These are phyloP conservation scores for Vicia villosa DNA, from an alignment of 306 rosid genomes.

Conservation along the genomic window DNA sequence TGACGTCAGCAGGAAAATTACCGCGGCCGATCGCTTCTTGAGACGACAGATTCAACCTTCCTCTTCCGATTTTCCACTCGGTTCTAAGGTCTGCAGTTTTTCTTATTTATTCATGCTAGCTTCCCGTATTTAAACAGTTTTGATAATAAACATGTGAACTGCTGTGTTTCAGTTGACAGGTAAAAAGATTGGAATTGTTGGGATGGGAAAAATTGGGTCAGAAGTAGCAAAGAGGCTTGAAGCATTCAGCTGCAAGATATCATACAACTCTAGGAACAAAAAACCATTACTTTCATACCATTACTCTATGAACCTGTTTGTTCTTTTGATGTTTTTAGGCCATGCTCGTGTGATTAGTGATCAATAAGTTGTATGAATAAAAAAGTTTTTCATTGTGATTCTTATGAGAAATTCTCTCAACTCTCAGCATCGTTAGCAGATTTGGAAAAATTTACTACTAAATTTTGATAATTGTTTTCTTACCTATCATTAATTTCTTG, in stretches of 20 bases:
- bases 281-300: constrained; percentile 42
- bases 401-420: too few species aligned
- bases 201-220: constrained; percentile 56
- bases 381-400: neutral
- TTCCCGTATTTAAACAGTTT: neutral
- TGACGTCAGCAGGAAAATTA: constrained; percentile 48
- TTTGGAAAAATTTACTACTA: too few species aligned
- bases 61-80: constrained; percentile 39
- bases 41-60: constrained; percentile 25
- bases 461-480: too few species aligned
- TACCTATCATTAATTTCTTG: too few species aligned
- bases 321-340: neutral
- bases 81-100: constrained; percentile 44
- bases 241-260: constrained; percentile 48
- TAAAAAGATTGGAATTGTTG: constrained; percentile 56
- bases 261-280: constrained; percentile 50
- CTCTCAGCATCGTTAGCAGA: too few species aligned
- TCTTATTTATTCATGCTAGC: too few species aligned
- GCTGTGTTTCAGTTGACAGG: constrained; percentile 45
- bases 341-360: neutral
- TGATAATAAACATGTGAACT: neutral
- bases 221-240: constrained; percentile 57
- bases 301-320: constrained; percentile 31
- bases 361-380: neutral
- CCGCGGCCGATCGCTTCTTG: constrained; percentile 38